Evolutionary conservation across 768 basidiomycete species (phyloP).

Genomic region (Collybia sp.): DNA sequence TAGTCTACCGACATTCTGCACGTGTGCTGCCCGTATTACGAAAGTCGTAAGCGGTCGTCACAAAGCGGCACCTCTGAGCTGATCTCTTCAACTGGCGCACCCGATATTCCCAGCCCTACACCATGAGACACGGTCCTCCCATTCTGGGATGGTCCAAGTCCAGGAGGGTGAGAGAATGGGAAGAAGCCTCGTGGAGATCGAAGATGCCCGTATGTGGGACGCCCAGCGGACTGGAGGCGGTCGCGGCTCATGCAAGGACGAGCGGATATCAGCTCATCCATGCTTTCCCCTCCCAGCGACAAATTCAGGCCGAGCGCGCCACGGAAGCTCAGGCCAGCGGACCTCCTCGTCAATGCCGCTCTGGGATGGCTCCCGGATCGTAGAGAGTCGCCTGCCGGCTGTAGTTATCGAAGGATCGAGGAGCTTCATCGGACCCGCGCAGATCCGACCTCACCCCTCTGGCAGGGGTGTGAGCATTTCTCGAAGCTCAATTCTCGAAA

Average conservation of each 20-base stretch:
- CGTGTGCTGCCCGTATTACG: constrained; percentile 74
- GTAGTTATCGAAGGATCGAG: too few species aligned
- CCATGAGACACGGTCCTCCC: constrained; percentile 11
- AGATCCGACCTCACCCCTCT: too few species aligned
- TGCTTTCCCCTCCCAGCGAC: constrained; percentile 70
- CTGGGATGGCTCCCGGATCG: too few species aligned
- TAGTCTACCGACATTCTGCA: too few species aligned
- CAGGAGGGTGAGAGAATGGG: constrained; percentile 41
- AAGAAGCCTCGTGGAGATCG: constrained; percentile 46
- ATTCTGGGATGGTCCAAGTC: constrained; percentile 6
- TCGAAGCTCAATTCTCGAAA: too few species aligned
- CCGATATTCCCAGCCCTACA: constrained; percentile 15
- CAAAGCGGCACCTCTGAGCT: constrained; percentile 65
- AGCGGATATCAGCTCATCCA: constrained; percentile 78
- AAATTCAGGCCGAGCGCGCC: too few species aligned
- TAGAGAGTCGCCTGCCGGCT: too few species aligned
- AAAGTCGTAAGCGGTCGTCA: too few species aligned
- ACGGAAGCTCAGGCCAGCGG: too few species aligned
- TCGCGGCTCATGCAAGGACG: constrained; percentile 27
- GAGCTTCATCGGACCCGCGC: too few species aligned
- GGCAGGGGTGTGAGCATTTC: too few species aligned
- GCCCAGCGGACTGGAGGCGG: constrained; percentile 14
- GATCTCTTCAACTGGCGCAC: constrained; percentile 35
- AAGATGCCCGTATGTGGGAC: constrained; percentile 46
- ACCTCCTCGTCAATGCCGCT: too few species aligned